Evolutionary conservation across 2,329 filamentous ascomycete genomes (phyloP), one percentile per base, ranked within the genome.

Genomic region (Sclerotinia nivalis): DNA sequence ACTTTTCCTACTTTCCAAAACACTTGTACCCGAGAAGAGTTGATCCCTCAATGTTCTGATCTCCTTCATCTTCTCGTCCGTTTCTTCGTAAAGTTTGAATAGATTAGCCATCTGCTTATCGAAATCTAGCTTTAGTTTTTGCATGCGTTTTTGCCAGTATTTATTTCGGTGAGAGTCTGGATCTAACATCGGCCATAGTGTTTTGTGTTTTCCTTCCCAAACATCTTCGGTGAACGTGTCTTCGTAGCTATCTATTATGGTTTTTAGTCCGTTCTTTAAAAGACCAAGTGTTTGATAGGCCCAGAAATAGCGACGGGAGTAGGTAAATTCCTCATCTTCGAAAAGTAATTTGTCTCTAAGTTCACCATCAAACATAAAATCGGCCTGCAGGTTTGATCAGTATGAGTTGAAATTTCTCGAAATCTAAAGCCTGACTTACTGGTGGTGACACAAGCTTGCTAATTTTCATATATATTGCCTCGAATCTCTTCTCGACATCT

Each of bases 11-110:
- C 83, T 85, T 76, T 89, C 87, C 74, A 87, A 84, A 69, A 90
- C 88, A 2, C 82, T 84, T n/a, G 87, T 89, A 2, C 88, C 88
- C 49, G 82, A 85, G 77, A 89, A 90, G 0, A 90, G 82, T 76
- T 89, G 87, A 71, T 89, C 87, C 66, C 87, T 80, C 70, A 90
- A 76, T 5, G 83, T 85, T 66, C 83, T 79, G 60, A 89, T 87
- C 75, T 88, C 86, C 65, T 83, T 83, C 25, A 86, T 79, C 22
- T 68, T 68, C 45, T 83, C 81, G 73, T 86, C 84, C 70, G 88
- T 88, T 45, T 77, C 75, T 12, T 75, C 66, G 45, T 56, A 68
- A 54, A 75, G 52, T 25, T 70, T 72, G 31, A 70, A 22, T 66
- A 76, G 31, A 58, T 85, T 82, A 15, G 79, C 79, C 52, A 88